Evolutionary conservation across 495 filamentous ascomycete genomes (phyloP).

Genomic region (Xylaria flabelliformis): DNA sequence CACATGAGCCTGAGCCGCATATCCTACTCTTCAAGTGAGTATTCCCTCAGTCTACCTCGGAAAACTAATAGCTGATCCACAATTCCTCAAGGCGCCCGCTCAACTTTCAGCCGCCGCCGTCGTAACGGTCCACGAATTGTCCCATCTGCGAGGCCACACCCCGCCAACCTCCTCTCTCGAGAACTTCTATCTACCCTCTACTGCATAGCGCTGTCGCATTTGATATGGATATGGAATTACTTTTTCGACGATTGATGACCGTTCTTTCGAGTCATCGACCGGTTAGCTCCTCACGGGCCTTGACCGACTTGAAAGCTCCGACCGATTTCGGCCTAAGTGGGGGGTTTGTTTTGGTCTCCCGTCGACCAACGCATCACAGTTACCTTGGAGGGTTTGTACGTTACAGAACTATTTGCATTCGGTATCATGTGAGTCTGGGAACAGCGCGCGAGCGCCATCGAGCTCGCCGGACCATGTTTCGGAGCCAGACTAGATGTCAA

Average conservation of each 20-base stretch:
- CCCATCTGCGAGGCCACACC: slow-evolving; percentile 14
- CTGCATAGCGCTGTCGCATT: slow-evolving; percentile 52
- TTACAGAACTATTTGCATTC: slow-evolving; percentile 18
- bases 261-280: slow-evolving; percentile 28
- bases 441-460: slow-evolving; percentile 16
- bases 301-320: slow-evolving; percentile 19
- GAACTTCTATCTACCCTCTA: slow-evolving; percentile 41
- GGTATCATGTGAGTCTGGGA: slow-evolving; percentile 22
- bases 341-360: slow-evolving; percentile 22
- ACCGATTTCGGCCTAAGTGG: slow-evolving; percentile 25
- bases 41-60: background rate
- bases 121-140: slow-evolving; percentile 47
- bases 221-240: slow-evolving; percentile 43
- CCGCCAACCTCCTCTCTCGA: slow-evolving; percentile 15
- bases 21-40: slow-evolving; percentile 97
- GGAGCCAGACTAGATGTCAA: slow-evolving; percentile 12
- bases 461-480: slow-evolving; percentile 24
- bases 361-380: slow-evolving; percentile 19
- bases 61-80: slow-evolving; percentile 17
- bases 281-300: slow-evolving; percentile 10
- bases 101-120: slow-evolving; percentile 76
- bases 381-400: slow-evolving; percentile 12
- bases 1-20: slow-evolving; percentile 97
- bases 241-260: slow-evolving; percentile 41
- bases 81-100: slow-evolving; percentile 70